Evolutionary conservation across 345 rosid species (phyloP).

Genomic region (Alliaria petiolata): DNA sequence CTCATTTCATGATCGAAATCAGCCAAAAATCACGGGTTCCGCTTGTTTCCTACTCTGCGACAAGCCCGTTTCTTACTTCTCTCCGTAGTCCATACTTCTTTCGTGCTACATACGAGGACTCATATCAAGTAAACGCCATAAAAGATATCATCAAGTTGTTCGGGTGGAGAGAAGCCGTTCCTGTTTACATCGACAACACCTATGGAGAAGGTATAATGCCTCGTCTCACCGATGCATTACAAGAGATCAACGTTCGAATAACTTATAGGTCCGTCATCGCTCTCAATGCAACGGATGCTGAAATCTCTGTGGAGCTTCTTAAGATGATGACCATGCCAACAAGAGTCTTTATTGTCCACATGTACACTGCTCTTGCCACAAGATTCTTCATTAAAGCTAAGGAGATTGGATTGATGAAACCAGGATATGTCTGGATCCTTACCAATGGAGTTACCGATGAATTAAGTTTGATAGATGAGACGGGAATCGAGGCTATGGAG

Average conservation of each 20-base stretch:
- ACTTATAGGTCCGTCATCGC: conserved; percentile 47
- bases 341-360: conserved; percentile 54
- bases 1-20: conserved; percentile 40
- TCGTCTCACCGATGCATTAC: conserved; percentile 41
- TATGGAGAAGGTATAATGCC: conserved; percentile 51
- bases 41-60: conserved; percentile 41
- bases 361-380: conserved; percentile 32
- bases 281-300: conserved; percentile 37
- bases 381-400: conserved; percentile 42
- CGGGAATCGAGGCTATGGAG: conserved; percentile 31
- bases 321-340: conserved; percentile 50
- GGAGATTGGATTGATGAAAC: conserved; percentile 45
- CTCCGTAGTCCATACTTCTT: conserved; percentile 45
- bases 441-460: conserved; percentile 34
- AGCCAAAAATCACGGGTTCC: conserved; percentile 47
- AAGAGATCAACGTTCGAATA: conserved; percentile 35
- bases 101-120: conserved; percentile 36
- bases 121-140: conserved; percentile 44
- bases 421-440: conserved; percentile 49
- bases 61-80: conserved; percentile 43
- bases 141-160: conserved; percentile 36
- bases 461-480: neutral
- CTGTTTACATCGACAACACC: conserved; percentile 42
- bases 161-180: conserved; percentile 54
- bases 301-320: conserved; percentile 46